Conservation (phyloP, 176 grass and related monocot genomes). For the Calamus simplicifolius region DNA sequence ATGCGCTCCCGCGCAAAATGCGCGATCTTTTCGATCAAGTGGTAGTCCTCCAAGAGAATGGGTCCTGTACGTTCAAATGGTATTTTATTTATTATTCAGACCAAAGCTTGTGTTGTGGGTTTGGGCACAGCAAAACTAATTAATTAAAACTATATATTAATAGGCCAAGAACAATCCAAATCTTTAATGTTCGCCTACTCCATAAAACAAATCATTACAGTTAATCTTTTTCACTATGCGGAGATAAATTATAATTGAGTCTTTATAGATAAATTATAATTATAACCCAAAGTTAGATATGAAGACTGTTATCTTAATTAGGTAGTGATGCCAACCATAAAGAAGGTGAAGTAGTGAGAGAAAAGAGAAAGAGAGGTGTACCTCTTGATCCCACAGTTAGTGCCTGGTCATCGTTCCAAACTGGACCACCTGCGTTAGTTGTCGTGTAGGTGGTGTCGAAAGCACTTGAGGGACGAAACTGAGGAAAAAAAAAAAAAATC, state of each 20-base stretch:
- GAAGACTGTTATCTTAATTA: too few relatives aligned
- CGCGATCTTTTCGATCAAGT: conserved; percentile 66
- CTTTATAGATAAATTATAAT: too few relatives aligned
- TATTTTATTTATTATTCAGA: neutral
- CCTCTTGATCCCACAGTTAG: conserved; percentile 67
- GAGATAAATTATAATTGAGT: too few relatives aligned
- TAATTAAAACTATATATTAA: too few relatives aligned
- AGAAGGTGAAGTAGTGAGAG: neutral
- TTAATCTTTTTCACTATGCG: too few relatives aligned
- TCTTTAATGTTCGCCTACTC: too few relatives aligned
- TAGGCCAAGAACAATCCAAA: too few relatives aligned
- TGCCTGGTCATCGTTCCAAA: conserved; percentile 92
- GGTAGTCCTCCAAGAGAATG: conserved; percentile 82
- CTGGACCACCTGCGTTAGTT: conserved; percentile 68
- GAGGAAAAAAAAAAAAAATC: neutral
- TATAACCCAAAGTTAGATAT: too few relatives aligned
- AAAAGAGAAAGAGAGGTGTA: neutral
- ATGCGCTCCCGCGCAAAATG: conserved; percentile 89
- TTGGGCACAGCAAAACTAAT: too few relatives aligned
- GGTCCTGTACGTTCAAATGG: conserved; percentile 29
- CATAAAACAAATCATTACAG: too few relatives aligned
- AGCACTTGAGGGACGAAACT: conserved; percentile 77
- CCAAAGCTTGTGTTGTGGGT: too few relatives aligned
- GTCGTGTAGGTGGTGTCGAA: conserved; percentile 63
- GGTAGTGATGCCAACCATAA: too few relatives aligned